Evolutionary conservation across 1,139 yeast genomes (phyloP), one percentile per base, ranked within the genome.

Genomic region (Suhomyces kunorum): DNA sequence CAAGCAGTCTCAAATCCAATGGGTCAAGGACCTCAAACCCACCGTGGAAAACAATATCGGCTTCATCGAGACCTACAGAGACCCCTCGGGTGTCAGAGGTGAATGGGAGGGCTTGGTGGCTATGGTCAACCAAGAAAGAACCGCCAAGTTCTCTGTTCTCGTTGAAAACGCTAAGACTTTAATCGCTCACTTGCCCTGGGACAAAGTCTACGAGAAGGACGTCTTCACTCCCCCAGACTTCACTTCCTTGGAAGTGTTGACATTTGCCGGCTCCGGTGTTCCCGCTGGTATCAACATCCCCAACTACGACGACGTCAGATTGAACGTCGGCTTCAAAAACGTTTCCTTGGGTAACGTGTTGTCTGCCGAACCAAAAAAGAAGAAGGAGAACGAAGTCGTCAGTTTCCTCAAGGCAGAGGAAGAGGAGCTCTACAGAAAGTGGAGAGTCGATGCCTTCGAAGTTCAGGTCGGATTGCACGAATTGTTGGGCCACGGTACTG

Each of bases 221-320:
- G 74, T 61, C n/a, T 88, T 88, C 61, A 83, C 87, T 34, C 92
- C 96, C 23, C 96, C 96, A 23, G 96, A 88, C 61, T 88, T 88
- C 62, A 86, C 95, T 2, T 86, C 95, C 1, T 72, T 88, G 54
- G 96, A 88, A 63, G 96, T 88, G 3, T 70, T 88, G 57, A 85
- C 96, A 0, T 87, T 87, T 71, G 87, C 95, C 1, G 92, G 94
- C 3, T 80, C 90, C 25, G 96, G 96, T 39, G 78, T 86, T 44
- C 96, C 96, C 16, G 95, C 95, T 0, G 96, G 96, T 42, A 88
- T 88, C 60, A 88, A 88, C 58, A 85, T 88, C 51, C 96, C 96
- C 44, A 88, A 88, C 63, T 88, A 88, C 62, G 96, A 87, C 60
- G 95, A 87, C 54, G 89, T 87, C 38, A 75, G 96, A 56, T 72